A percentile compares a stretch with the other conserved stretches of the same genome.
These are phyloP conservation scores for Apiospora malaysiana DNA, from an alignment of 2,329 filamentous ascomycete species.

Conservation along the genomic window DNA sequence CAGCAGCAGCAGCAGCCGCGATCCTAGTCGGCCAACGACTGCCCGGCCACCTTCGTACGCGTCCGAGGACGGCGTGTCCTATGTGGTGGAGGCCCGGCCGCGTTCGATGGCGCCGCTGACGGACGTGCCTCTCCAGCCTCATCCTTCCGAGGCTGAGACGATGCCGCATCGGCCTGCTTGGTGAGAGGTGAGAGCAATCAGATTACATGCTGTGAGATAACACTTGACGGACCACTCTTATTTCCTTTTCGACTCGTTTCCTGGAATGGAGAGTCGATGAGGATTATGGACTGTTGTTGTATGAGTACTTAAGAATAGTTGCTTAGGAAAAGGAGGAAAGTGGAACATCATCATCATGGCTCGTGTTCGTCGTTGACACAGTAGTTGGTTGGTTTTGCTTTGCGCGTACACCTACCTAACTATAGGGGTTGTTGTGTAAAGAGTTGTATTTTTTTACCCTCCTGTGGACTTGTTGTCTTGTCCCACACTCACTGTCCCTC, in stretches of 20 bases:
- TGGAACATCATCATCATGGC: background rate
- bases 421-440: background rate
- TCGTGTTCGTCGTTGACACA: too few relatives aligned
- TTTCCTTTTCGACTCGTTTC: background rate
- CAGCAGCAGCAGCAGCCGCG: conserved; percentile 20
- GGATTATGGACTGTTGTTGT: background rate
- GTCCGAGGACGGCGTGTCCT: conserved; percentile 76
- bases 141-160: conserved; percentile 54
- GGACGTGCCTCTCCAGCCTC: conserved; percentile 45
- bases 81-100: conserved; percentile 71
- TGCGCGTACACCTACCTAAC: background rate
- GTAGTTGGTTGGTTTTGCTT: background rate
- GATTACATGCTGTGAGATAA: background rate
- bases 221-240: background rate
- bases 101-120: conserved; percentile 59
- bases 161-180: conserved; percentile 13
- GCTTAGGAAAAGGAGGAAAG: background rate
- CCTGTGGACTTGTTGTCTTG: background rate
- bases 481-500: conserved; percentile 2
- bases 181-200: background rate
- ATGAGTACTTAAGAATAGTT: background rate
- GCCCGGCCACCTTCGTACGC: conserved; percentile 75
- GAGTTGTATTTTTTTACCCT: background rate
- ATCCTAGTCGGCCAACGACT: conserved; percentile 30
- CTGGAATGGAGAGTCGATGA: conserved; percentile 1